phyloP scores from a whole-genome alignment of 1,284 basidiomycete species.

The Fomes fomentarius region DNA sequence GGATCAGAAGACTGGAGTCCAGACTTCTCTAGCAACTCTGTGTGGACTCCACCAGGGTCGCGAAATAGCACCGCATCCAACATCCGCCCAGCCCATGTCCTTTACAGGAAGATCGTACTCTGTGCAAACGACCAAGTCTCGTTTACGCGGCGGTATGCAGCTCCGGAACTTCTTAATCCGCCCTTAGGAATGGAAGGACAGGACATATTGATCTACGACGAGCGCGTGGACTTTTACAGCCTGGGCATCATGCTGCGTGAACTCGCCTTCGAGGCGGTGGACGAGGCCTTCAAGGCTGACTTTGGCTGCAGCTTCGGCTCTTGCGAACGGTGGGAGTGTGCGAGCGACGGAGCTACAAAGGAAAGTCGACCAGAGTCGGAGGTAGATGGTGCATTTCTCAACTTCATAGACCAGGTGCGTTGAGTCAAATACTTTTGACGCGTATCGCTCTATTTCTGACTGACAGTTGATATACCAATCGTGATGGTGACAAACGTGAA shows the following conservation, averaged over 20 bases:
- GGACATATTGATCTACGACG: slow-evolving; percentile 22
- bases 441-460: background rate
- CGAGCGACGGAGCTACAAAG: slow-evolving; percentile 10
- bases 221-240: slow-evolving; percentile 26
- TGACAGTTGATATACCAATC: too few relatives aligned
- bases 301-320: slow-evolving; percentile 2
- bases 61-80: background rate
- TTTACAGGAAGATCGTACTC: slow-evolving; percentile 19
- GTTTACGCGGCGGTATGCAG: slow-evolving; percentile 25
- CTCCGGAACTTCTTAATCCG: slow-evolving; percentile 24
- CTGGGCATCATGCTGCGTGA: slow-evolving; percentile 24
- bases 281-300: background rate
- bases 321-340: slow-evolving; percentile 17
- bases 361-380: background rate
- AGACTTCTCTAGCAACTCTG: slow-evolving; percentile 7
- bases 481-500: too few relatives aligned
- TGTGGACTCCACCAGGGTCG: slow-evolving; percentile 2
- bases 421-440: background rate
- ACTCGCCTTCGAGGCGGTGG: slow-evolving; percentile 14
- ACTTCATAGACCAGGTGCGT: slow-evolving; percentile 17
- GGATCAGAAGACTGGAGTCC: background rate
- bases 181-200: slow-evolving; percentile 8
- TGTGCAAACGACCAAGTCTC: slow-evolving; percentile 22
- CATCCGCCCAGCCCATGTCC: background rate
- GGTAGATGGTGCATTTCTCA: slow-evolving; percentile 22